These are phyloP conservation scores for Scheffersomyces stambukii DNA, from an alignment of 1,139 yeast genomes.

Conservation along the genomic window DNA sequence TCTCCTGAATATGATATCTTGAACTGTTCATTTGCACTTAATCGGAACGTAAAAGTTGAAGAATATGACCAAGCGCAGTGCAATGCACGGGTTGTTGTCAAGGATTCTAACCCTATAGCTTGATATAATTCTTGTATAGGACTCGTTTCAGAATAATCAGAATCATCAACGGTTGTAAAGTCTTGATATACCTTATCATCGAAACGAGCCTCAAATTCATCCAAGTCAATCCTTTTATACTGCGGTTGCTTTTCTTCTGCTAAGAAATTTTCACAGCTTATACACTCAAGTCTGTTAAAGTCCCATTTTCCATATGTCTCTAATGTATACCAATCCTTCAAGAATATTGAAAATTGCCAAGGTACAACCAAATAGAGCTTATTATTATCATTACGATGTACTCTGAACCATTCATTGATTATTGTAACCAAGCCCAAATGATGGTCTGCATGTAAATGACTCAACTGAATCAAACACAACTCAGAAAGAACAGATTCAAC, in stretches of 20 bases:
- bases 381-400: conserved; percentile 22
- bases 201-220: conserved; percentile 29
- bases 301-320: conserved; percentile 32
- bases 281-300: conserved; percentile 47
- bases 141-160: conserved; percentile 14
- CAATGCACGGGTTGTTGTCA: conserved; percentile 67
- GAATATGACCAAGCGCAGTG: conserved; percentile 89
- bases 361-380: conserved; percentile 65
- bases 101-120: conserved; percentile 24
- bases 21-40: conserved; percentile 34
- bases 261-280: conserved; percentile 68
- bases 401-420: conserved; percentile 62
- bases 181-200: too few relatives aligned
- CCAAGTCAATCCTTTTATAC: conserved; percentile 23
- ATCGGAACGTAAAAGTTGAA: conserved; percentile 50
- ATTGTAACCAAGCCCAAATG: conserved; percentile 80
- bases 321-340: conserved; percentile 65
- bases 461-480: conserved; percentile 61
- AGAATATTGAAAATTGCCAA: conserved; percentile 65
- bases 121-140: conserved; percentile 19
- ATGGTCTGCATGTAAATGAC: conserved; percentile 97
- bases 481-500: conserved; percentile 48
- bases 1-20: conserved; percentile 91
- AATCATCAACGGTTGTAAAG: too few relatives aligned
- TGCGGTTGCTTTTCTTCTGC: conserved; percentile 19